Evolutionary conservation across 331 rosid genomes (phyloP), one percentile per base, ranked within the genome.

Genomic region (Phaseolus coccineus): DNA sequence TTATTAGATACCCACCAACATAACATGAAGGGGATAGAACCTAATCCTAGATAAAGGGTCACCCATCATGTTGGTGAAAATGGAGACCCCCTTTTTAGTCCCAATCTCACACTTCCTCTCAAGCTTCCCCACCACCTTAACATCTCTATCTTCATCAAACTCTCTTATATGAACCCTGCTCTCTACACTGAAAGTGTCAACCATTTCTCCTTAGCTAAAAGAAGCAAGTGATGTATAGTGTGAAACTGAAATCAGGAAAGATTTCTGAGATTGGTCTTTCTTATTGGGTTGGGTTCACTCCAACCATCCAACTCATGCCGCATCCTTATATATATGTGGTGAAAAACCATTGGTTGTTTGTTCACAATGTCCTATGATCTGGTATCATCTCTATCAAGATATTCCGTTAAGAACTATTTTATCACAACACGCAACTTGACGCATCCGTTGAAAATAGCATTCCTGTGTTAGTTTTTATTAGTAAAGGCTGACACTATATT

Each of bases 41-140:
- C 91, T 78, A 85, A 92, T 83, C 90, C 97, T 92, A 87, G 86
- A 86, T 69, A 89, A 83, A 80, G 96, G 97, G 90, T 89, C 93
- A 78, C 80, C 87, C 78, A 89, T 73, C 73, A 86, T 86, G 83
- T 77, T 86, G 83, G 89, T 81, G 83, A 89, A 90, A 80, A 89
- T 87, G 83, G 97, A 89, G 85, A 81, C 82, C 80, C 88, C 95
- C 76, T 79, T 82, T 86, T 90, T 84, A 83, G 88, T 87, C 85
- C 86, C 93, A 76, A 90, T 81, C 83, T 87, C 93, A 87, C 97
- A 92, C 67, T 87, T 84, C 79, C 89, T 90, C 81, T 92, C 97
- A 37, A 92, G 92, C 84, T 87, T 89, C 88, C 89, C 93, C 86
- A 92, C 96, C 88, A 89, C 82, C 72, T 89, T 90, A 35, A 56